Evolutionary conservation across 805 yeast genomes (phyloP).

Genomic region (Zygotorulaspora danielsina): DNA sequence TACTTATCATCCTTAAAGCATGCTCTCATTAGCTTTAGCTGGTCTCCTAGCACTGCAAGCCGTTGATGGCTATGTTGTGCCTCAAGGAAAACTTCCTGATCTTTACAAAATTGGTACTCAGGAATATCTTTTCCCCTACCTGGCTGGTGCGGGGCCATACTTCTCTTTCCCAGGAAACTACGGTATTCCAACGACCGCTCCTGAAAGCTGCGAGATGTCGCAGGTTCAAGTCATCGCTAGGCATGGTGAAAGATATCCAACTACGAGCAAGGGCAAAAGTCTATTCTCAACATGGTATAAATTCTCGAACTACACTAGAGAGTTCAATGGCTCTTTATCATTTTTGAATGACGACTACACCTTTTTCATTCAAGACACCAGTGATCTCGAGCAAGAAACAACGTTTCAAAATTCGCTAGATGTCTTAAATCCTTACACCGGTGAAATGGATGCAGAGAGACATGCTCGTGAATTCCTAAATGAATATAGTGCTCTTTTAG

Average conservation of each 20-base stretch:
- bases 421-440: constrained; percentile 40
- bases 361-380: constrained; percentile 42
- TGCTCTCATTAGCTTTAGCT: constrained; percentile 59
- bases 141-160: constrained; percentile 57
- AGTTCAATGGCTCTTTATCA: constrained; percentile 45
- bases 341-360: constrained; percentile 46
- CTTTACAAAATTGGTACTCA: constrained; percentile 19
- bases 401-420: constrained; percentile 27
- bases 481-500: constrained; percentile 41
- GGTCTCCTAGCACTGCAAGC: constrained; percentile 48
- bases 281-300: constrained; percentile 31
- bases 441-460: constrained; percentile 41
- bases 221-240: constrained; percentile 70
- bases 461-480: constrained; percentile 45
- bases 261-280: constrained; percentile 39
- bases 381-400: constrained; percentile 42
- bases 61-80: constrained; percentile 21
- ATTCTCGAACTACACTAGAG: constrained; percentile 27
- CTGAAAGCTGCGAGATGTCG: constrained; percentile 47
- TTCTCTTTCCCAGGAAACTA: constrained; percentile 44
- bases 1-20: no score
- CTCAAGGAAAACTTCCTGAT: constrained; percentile 8
- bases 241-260: constrained; percentile 77
- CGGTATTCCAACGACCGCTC: constrained; percentile 48
- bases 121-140: constrained; percentile 41